Base-by-base conservation (phyloP, 2,329 filamentous ascomycete species). In the Sordariomycetes sp. region DNA sequence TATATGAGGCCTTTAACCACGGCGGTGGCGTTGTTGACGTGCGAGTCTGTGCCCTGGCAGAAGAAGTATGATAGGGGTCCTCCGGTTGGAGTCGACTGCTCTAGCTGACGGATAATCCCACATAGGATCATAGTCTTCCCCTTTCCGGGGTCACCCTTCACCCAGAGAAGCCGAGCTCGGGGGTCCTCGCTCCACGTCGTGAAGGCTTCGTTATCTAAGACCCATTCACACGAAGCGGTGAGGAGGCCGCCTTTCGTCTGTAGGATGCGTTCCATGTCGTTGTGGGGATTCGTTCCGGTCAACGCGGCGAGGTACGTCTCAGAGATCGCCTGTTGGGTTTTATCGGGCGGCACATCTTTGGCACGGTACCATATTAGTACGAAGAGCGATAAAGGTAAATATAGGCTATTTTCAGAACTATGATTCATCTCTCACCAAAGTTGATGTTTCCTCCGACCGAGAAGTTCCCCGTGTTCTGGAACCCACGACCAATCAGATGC, bases 41-140 rank as follows among this genome's bases (percentile, higher is more conserved):
- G 58, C 0, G 60, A 22, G 51, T 77, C 64, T 3, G 69, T 70
- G 11, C 66, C 65, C 61, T 80, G 70, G 62, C 72, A 79, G 64
- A 79, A 74, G 65, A 76, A 76, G 60, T 65, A 74, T 2, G 57
- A 58, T 28, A 55, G 34, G 14, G 8, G 28, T 4, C 28, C 28
- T 4, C 22, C 3, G n/a, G 7, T 52, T 7, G 22, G 16, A 32
- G 43, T 4, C 8, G 22, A 11, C n/a, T 40, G 16, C 34, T 55
- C 35, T 16, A 55, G 34, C 54, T 55, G 34, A 24, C 73, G 57
- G 43, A 75, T 69, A 34, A 76, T 70, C 2, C 71, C 70, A 16
- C 67, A 71, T 0, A 76, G 55, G 0, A 76, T 61, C 71, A 76
- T 76, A 0, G 73, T 76, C 61, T 76, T 77, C 1, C 74, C 74